A percentile compares a stretch with the other conserved stretches of the same genome.
Evolutionary conservation across 108 stramenopile species (phyloP).

Genomic region (Halocafeteria seosinensis): DNA sequence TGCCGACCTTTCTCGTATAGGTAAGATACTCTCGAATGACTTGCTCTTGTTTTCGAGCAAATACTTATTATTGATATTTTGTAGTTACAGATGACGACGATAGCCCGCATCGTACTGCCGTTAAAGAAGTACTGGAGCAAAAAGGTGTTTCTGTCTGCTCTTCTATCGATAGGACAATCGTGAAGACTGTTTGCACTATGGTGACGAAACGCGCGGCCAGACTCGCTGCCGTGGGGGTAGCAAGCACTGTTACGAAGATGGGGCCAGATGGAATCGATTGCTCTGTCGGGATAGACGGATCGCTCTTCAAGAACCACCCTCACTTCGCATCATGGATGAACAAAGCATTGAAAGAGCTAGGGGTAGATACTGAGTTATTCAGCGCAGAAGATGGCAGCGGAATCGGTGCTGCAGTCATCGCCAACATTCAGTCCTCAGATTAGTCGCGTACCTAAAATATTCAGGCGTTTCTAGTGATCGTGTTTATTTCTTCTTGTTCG

Average conservation of each 20-base stretch:
- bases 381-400: slow-evolving; percentile 3
- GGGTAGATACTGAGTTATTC: not conserved
- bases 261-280: not conserved
- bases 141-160: too few species aligned
- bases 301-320: slow-evolving; percentile 8
- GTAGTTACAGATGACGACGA: too few species aligned
- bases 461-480: too few species aligned
- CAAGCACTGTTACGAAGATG: not conserved
- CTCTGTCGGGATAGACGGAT: slow-evolving; percentile 7
- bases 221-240: slow-evolving; percentile 5
- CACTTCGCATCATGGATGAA: slow-evolving; percentile 1
- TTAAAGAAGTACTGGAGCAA: too few species aligned
- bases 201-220: slow-evolving; percentile 9
- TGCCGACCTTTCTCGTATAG: not conserved
- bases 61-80: too few species aligned
- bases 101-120: too few species aligned
- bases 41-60: not conserved
- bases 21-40: not conserved
- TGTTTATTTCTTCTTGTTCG: too few species aligned
- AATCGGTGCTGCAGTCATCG: slow-evolving; percentile 4
- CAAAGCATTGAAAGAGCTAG: slow-evolving; percentile 4
- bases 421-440: too few species aligned
- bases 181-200: slow-evolving; percentile 8
- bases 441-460: too few species aligned
- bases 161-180: slow-evolving; percentile 7